These are phyloP conservation scores for Auricularia cornea DNA, from an alignment of 768 basidiomycete species.

Conservation along the genomic window DNA sequence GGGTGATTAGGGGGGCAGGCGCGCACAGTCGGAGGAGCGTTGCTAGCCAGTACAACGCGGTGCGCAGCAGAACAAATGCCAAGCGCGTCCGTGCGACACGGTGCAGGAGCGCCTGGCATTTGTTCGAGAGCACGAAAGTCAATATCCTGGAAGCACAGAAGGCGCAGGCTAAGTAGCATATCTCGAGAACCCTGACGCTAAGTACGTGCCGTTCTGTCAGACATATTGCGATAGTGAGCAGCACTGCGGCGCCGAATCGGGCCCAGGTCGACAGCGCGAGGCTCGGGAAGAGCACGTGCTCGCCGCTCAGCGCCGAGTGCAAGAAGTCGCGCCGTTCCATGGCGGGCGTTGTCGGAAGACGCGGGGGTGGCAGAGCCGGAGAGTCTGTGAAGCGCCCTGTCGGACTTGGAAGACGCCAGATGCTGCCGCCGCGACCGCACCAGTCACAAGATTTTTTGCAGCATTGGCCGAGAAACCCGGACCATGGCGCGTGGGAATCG, in stretches of 20 bases:
- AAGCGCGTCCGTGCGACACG: slow-evolving; percentile 34
- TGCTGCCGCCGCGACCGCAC: no score
- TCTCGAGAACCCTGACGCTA: not conserved
- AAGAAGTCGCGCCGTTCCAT: slow-evolving; percentile 36
- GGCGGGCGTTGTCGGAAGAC: not conserved
- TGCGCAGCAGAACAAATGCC: slow-evolving; percentile 43
- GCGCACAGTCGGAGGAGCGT: slow-evolving; percentile 56
- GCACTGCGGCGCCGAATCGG: slow-evolving; percentile 38
- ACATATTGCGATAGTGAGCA: slow-evolving; percentile 43
- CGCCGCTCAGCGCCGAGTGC: slow-evolving; percentile 34
- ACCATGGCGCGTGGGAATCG: no score
- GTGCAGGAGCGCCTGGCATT: slow-evolving; percentile 34
- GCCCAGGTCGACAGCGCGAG: slow-evolving; percentile 40
- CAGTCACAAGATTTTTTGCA: no score
- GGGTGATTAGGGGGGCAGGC: not conserved
- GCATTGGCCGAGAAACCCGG: no score
- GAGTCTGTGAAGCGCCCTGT: not conserved
- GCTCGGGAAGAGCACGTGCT: slow-evolving; percentile 35
- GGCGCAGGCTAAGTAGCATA: no score
- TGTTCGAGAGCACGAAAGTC: slow-evolving; percentile 39
- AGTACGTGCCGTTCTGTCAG: slow-evolving; percentile 45
- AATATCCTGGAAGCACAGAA: slow-evolving; percentile 32
- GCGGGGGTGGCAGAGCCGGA: not conserved
- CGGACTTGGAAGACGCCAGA: not conserved
- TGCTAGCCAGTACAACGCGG: slow-evolving; percentile 47